phyloP scores from a whole-genome alignment of 2,329 filamentous ascomycete genomes.

The Claviceps fusiformis region DNA sequence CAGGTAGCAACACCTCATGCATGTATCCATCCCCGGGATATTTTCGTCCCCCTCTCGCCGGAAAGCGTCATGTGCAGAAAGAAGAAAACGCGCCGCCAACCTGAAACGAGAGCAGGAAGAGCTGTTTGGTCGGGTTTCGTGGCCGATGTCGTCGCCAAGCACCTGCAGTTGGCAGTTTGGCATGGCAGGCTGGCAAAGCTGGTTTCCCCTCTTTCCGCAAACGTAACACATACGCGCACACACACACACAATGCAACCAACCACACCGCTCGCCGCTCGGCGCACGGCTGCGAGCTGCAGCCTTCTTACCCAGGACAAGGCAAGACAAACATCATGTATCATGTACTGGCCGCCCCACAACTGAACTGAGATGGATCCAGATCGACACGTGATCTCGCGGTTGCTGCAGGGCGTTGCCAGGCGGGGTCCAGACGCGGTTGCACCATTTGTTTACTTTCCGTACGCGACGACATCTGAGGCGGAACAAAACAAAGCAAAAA shows the following conservation, averaged over 20 bases:
- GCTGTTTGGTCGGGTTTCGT: no score
- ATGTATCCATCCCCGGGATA: not conserved
- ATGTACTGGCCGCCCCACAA: no score
- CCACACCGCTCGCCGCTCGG: not conserved
- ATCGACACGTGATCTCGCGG: conserved; percentile 11
- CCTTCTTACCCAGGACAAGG: no score
- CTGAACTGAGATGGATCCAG: not conserved
- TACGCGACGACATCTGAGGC: not conserved
- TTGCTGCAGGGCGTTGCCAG: conserved; percentile 5
- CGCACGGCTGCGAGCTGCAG: not conserved
- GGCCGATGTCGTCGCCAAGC: not conserved
- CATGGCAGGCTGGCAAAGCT: no score
- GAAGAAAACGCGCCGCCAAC: not conserved
- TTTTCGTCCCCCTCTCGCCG: not conserved
- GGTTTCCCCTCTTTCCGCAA: no score
- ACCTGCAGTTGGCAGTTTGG: no score
- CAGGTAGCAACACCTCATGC: no score
- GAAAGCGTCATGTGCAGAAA: not conserved
- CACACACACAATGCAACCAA: not conserved
- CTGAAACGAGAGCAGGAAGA: conserved; percentile 1
- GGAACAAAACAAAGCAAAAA: not conserved
- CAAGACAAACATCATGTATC: no score
- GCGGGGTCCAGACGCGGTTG: conserved; percentile 9
- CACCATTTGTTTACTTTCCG: conserved; percentile 12
- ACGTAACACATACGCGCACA: no score